These are phyloP conservation scores for Pelagophyceae sp. DNA, from an alignment of 352 stramenopile species.

Conservation along the genomic window DNA sequence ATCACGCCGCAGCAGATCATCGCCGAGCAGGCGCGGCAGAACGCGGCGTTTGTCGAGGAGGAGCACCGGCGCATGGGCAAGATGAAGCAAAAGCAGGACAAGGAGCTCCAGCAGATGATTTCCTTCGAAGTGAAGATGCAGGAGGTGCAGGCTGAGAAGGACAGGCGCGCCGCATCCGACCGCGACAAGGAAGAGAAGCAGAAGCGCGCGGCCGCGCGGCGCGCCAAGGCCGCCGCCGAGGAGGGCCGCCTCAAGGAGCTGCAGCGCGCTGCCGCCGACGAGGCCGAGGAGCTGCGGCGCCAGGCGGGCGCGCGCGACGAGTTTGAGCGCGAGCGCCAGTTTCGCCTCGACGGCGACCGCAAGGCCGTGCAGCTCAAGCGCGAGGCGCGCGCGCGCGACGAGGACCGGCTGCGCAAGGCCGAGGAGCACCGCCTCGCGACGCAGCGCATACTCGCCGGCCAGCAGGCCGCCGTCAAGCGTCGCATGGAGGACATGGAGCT, in stretches of 20 bases:
- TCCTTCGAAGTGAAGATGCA: conserved; percentile 79
- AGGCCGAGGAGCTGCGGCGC: conserved; percentile 64
- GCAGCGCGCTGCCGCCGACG: conserved; percentile 63
- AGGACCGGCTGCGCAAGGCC: conserved; percentile 57
- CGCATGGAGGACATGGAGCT: conserved; percentile 51
- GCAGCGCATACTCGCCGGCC: conserved; percentile 55
- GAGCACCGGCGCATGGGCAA: conserved; percentile 40
- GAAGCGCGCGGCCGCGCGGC: conserved; percentile 53
- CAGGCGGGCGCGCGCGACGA: conserved; percentile 55
- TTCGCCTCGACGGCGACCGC: conserved; percentile 62
- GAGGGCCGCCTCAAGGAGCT: conserved; percentile 50
- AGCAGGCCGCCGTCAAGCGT: conserved; percentile 65
- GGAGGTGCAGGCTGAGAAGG: conserved; percentile 56
- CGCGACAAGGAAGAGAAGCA: conserved; percentile 20
- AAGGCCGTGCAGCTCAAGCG: conserved; percentile 56
- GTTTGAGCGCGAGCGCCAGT: conserved; percentile 55
- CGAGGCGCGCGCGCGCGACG: conserved; percentile 57
- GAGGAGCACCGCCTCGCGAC: conserved; percentile 59
- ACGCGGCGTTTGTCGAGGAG: conserved; percentile 38
- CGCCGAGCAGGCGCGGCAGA: conserved; percentile 25
- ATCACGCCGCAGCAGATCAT: conserved; percentile 32
- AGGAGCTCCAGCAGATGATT: conserved; percentile 73
- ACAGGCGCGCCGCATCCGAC: conserved; percentile 21
- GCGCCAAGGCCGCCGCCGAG: conserved; percentile 57
- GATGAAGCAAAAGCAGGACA: conserved; percentile 39